phyloP scores from a whole-genome alignment of 768 basidiomycete species.

The Collybiopsis luxurians region DNA sequence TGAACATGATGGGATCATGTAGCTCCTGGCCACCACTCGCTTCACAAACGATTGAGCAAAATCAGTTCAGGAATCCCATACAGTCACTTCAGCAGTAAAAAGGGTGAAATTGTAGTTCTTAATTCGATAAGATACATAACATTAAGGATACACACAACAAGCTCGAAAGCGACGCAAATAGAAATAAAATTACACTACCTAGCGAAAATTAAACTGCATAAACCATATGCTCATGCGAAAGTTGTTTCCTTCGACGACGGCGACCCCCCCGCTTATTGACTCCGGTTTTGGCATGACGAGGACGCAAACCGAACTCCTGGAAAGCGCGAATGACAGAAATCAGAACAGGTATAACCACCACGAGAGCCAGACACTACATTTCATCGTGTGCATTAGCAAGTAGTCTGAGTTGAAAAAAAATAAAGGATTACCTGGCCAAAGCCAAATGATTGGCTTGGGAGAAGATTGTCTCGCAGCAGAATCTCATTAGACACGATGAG shows the following conservation, averaged over 20 bases:
- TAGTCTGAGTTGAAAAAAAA: not conserved
- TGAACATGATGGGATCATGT: too few relatives aligned
- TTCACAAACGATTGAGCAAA: too few relatives aligned
- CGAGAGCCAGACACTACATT: slow-evolving; percentile 34
- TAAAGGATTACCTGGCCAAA: slow-evolving; percentile 30
- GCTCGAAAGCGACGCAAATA: too few relatives aligned
- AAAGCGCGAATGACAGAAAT: slow-evolving; percentile 31
- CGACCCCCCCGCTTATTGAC: not conserved
- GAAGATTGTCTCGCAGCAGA: slow-evolving; percentile 26
- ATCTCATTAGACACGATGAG: slow-evolving; percentile 39
- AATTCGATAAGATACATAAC: too few relatives aligned
- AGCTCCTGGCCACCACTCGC: too few relatives aligned
- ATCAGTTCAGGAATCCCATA: too few relatives aligned
- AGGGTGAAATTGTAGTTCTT: too few relatives aligned
- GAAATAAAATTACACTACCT: too few relatives aligned
- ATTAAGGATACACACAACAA: too few relatives aligned
- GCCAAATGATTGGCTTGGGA: slow-evolving; percentile 21
- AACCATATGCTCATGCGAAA: too few relatives aligned
- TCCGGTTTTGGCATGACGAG: not conserved
- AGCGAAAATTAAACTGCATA: too few relatives aligned
- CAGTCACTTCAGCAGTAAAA: too few relatives aligned
- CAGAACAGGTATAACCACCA: slow-evolving; percentile 37
- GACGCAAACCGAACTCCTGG: slow-evolving; percentile 24
- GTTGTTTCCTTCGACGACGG: not conserved
- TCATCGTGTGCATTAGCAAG: not conserved